These are phyloP conservation scores for Yamadazyma diospyri DNA, from an alignment of 1,139 yeast genomes.

Conservation along the genomic window DNA sequence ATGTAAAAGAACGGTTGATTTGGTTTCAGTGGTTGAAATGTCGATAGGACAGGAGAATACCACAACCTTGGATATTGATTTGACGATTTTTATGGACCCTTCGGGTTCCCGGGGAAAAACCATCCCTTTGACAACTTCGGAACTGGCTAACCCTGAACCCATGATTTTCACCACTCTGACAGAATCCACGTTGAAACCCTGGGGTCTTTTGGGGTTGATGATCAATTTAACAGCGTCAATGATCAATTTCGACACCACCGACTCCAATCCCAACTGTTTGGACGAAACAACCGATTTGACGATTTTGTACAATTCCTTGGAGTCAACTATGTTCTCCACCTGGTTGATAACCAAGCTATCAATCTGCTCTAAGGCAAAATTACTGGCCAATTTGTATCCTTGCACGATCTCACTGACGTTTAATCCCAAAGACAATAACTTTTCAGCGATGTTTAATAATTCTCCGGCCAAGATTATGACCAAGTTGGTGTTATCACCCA, in stretches of 20 bases:
- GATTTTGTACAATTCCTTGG: slow-evolving; percentile 64
- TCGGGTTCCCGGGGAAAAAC: slow-evolving; percentile 97
- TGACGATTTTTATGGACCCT: slow-evolving; percentile 70
- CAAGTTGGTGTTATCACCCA: slow-evolving; percentile 50
- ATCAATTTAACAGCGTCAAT: slow-evolving; percentile 81
- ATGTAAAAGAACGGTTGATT: slow-evolving; percentile 93
- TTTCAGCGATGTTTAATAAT: slow-evolving; percentile 77
- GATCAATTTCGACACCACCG: slow-evolving; percentile 71
- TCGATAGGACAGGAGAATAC: slow-evolving; percentile 93
- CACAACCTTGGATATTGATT: slow-evolving; percentile 72
- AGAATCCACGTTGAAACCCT: slow-evolving; percentile 78
- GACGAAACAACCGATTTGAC: slow-evolving; percentile 88
- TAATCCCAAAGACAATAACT: slow-evolving; percentile 77
- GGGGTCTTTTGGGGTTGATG: slow-evolving; percentile 62
- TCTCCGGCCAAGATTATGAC: slow-evolving; percentile 80
- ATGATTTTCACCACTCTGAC: slow-evolving; percentile 93
- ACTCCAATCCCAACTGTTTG: slow-evolving; percentile 90
- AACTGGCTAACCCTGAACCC: slow-evolving; percentile 78
- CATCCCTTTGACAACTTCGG: slow-evolving; percentile 92
- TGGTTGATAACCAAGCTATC: slow-evolving; percentile 63
- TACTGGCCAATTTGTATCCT: slow-evolving; percentile 82
- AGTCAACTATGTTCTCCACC: slow-evolving; percentile 54
- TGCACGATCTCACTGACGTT: slow-evolving; percentile 87
- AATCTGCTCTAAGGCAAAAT: slow-evolving; percentile 65
- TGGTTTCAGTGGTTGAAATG: slow-evolving; percentile 91